A percentile compares a stretch with the other conserved stretches of the same genome.
phyloP scores from a whole-genome alignment of 305 asterid genomes.

The Fraxinus ornus region DNA sequence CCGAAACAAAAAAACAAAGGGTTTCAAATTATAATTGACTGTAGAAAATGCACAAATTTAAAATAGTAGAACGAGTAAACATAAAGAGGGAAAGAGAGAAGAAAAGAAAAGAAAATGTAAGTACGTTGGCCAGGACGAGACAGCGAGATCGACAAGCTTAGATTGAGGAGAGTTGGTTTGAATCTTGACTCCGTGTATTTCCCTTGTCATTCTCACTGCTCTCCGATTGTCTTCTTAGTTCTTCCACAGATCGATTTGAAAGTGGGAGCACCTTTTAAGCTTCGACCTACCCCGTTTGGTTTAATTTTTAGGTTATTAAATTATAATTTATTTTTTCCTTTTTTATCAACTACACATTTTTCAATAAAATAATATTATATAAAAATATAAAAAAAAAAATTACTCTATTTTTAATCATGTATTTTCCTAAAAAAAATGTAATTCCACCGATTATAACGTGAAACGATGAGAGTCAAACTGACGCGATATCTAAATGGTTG shows the following conservation, averaged over 20 bases:
- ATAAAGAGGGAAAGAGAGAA: not conserved
- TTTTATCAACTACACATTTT: too few relatives aligned
- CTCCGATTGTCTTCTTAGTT: not conserved
- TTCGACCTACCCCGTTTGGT: not conserved
- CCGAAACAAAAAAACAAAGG: not conserved
- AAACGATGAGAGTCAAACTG: too few relatives aligned
- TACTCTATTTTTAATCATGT: too few relatives aligned
- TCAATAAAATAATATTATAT: too few relatives aligned
- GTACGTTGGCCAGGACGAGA: slow-evolving; percentile 33
- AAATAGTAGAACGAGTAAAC: not conserved
- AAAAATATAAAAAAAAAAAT: too few relatives aligned
- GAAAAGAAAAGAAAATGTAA: not conserved
- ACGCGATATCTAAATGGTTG: too few relatives aligned
- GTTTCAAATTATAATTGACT: not conserved
- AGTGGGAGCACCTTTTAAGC: not conserved
- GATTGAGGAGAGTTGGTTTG: slow-evolving; percentile 25
- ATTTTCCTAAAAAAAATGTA: too few relatives aligned
- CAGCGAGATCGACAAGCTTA: slow-evolving; percentile 23
- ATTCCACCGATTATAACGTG: too few relatives aligned
- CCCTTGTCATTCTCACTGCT: slow-evolving; percentile 3
- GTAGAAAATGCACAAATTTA: not conserved
- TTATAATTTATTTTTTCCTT: too few relatives aligned
- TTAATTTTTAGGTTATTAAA: too few relatives aligned
- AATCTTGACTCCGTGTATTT: slow-evolving; percentile 27
- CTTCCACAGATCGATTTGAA: not conserved